These are phyloP conservation scores for Ophiostoma angusticollis DNA, from an alignment of 2,329 filamentous ascomycete genomes.

Conservation along the genomic window DNA sequence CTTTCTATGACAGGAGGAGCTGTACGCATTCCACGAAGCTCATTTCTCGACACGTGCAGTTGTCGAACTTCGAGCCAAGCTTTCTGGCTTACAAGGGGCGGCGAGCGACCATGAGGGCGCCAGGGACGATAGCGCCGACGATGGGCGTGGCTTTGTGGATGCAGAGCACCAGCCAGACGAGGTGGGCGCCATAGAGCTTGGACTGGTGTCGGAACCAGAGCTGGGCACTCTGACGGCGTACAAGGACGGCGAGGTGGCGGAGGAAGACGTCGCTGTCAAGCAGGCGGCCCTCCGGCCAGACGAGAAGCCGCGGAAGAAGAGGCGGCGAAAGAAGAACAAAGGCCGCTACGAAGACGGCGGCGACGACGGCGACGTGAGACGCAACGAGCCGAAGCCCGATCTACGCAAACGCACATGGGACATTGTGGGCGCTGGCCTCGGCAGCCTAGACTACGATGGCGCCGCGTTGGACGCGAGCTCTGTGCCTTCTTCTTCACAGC, in stretches of 20 bases:
- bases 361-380: conserved; percentile 18
- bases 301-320: conserved; percentile 17
- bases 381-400: conserved; percentile 42
- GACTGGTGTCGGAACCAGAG: not conserved
- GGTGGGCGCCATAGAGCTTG: not conserved
- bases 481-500: conserved; percentile 22
- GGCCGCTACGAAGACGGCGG: conserved; percentile 16
- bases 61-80: conserved; percentile 32
- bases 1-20: conserved; percentile 37
- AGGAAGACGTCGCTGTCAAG: conserved; percentile 12
- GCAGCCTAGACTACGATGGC: conserved; percentile 47
- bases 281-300: no score
- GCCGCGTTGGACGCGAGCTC: conserved; percentile 17
- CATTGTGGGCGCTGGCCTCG: conserved; percentile 47
- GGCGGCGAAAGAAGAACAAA: conserved; percentile 8
- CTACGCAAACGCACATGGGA: conserved; percentile 56
- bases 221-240: conserved; percentile 27
- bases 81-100: conserved; percentile 17
- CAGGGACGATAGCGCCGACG: not conserved
- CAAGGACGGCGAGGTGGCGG: not conserved
- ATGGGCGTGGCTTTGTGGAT: not conserved
- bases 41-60: conserved; percentile 44
- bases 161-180: not conserved
- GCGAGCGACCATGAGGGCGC: not conserved
- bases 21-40: conserved; percentile 42